Conservation (phyloP, 2,329 filamentous ascomycete genomes). For the Sarocladium kiliense region DNA sequence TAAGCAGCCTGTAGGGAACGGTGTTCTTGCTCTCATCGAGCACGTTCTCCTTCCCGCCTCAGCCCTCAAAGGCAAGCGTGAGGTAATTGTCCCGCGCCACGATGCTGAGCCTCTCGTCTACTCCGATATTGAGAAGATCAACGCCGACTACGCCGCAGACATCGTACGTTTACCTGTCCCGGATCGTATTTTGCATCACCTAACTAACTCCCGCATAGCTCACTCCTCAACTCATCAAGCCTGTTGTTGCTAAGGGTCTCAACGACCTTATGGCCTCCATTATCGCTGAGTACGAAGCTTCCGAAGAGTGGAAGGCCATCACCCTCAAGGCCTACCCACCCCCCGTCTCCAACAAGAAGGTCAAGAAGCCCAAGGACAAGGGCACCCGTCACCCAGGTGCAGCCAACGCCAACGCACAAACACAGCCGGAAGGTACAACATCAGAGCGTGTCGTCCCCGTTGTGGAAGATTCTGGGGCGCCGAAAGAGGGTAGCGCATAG, state of each 20-base stretch:
- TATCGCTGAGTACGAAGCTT: conserved; percentile 63
- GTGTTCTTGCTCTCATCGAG: conserved; percentile 80
- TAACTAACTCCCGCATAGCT: conserved; percentile 35
- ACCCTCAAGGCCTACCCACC: conserved; percentile 78
- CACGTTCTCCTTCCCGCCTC: conserved; percentile 77
- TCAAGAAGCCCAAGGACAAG: conserved; percentile 73
- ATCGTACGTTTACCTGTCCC: conserved; percentile 47
- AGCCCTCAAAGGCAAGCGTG: conserved; percentile 50
- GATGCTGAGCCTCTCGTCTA: conserved; percentile 67
- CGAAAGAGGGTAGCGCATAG: neutral
- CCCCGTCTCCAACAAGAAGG: conserved; percentile 51
- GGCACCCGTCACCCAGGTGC: conserved; percentile 58
- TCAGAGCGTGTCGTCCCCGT: conserved; percentile 5
- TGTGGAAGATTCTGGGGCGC: neutral
- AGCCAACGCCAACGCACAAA: neutral
- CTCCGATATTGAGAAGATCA: conserved; percentile 66
- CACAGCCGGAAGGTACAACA: neutral
- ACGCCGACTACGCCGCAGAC: conserved; percentile 76
- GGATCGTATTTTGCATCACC: neutral
- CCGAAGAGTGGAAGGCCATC: conserved; percentile 67
- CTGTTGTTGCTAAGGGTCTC: conserved; percentile 71
- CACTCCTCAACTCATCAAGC: conserved; percentile 82
- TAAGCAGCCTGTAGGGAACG: conserved; percentile 75
- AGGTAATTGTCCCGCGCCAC: conserved; percentile 55
- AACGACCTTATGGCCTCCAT: conserved; percentile 73